Evolutionary conservation across 768 basidiomycete genomes (phyloP).

Genomic region (Myochromella boudieri): DNA sequence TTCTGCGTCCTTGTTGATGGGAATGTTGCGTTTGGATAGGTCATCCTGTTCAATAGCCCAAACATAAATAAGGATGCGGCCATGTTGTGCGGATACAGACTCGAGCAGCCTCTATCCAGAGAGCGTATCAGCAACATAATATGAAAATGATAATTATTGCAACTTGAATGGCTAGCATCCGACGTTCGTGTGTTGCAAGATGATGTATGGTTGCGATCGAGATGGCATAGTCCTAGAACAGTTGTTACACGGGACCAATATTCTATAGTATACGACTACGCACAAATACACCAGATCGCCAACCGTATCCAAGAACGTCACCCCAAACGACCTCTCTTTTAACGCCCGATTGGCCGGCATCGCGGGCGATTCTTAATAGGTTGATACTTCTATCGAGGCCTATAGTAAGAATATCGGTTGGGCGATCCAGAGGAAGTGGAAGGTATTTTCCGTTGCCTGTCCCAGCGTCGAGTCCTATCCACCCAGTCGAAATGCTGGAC

Average conservation of each 20-base stretch:
- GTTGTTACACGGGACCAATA: neutral
- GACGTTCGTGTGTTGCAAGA: slow-evolving; percentile 75
- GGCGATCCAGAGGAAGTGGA: slow-evolving; percentile 64
- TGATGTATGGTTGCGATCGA: slow-evolving; percentile 99
- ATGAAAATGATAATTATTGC: slow-evolving; percentile 10
- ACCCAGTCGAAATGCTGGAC: slow-evolving; percentile 66
- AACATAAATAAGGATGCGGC: slow-evolving; percentile 88
- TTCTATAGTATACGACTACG: slow-evolving; percentile 4
- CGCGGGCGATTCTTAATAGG: slow-evolving; percentile 71
- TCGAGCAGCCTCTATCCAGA: slow-evolving; percentile 57
- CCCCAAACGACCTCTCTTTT: slow-evolving; percentile 77
- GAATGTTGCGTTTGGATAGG: slow-evolving; percentile 72
- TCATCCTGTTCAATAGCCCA: slow-evolving; percentile 96
- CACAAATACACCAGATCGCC: slow-evolving; percentile 84
- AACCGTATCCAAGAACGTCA: slow-evolving; percentile 70
- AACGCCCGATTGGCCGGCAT: slow-evolving; percentile 46
- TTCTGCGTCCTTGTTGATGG: slow-evolving; percentile 23
- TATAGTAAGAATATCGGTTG: slow-evolving; percentile 65
- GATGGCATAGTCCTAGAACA: slow-evolving; percentile 84
- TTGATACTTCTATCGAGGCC: slow-evolving; percentile 84
- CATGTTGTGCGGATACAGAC: slow-evolving; percentile 64
- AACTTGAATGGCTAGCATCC: slow-evolving; percentile 77
- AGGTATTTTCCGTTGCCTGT: slow-evolving; percentile 99
- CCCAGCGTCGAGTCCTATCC: slow-evolving; percentile 90
- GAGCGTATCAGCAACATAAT: neutral